These are phyloP conservation scores for Fragilaria crotonensis DNA, from an alignment of 108 stramenopile species.

Conservation along the genomic window DNA sequence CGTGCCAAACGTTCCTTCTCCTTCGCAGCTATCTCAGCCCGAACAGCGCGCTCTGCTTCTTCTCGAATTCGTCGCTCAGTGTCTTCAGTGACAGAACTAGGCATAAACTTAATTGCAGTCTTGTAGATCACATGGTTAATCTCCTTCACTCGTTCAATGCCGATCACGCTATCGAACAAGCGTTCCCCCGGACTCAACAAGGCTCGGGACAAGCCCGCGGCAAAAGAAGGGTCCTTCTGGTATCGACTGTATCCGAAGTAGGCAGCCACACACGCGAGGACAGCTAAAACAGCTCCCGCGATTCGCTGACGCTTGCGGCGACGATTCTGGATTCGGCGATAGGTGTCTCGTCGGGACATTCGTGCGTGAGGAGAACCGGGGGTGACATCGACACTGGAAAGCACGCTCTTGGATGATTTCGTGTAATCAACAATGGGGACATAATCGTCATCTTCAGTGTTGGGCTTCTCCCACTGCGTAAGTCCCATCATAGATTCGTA, in stretches of 20 bases:
- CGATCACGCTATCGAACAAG: constrained; percentile 12
- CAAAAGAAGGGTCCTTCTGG: neutral
- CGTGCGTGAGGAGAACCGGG: neutral
- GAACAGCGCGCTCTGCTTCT: constrained; percentile 4
- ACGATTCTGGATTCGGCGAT: constrained; percentile 15
- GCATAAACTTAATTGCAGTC: constrained; percentile 3
- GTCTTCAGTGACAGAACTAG: neutral
- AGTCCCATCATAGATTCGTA: constrained; percentile 22
- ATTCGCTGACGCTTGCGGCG: constrained; percentile 16
- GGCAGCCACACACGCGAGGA: neutral
- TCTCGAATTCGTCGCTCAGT: constrained; percentile 1
- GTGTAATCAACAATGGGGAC: neutral
- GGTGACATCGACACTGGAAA: neutral
- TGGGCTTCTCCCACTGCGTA: constrained; percentile 36
- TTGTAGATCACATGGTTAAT: neutral
- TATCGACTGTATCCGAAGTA: neutral
- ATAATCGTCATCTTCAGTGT: constrained; percentile 3
- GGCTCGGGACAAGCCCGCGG: neutral
- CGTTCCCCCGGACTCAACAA: constrained; percentile 3
- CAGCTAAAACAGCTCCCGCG: constrained; percentile 5
- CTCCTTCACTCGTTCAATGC: constrained; percentile 3
- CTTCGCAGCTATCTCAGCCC: neutral
- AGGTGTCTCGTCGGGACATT: constrained; percentile 19
- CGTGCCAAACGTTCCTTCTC: neutral
- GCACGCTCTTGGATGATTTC: neutral